Evolutionary conservation across 139 green algal species (phyloP).

Genomic region (Medakamo hakoo): DNA sequence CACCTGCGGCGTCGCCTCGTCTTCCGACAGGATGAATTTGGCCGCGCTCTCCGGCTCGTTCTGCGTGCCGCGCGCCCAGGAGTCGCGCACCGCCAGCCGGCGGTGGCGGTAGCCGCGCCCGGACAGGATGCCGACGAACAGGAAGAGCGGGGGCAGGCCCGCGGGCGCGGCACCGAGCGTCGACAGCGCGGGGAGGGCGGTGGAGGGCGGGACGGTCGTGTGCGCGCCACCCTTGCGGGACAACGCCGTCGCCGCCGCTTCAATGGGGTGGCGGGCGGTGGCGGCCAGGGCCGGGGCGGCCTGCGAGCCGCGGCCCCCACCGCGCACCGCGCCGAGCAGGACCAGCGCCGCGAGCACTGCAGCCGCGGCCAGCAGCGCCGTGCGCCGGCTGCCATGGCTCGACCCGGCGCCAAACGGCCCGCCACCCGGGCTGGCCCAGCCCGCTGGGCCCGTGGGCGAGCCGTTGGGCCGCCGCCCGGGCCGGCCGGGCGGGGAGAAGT

Average conservation of each 20-base stretch:
- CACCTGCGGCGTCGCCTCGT: conserved; percentile 27
- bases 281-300: background rate
- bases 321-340: too few relatives aligned
- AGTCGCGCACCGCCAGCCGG: conserved; percentile 24
- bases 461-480: too few relatives aligned
- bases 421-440: too few relatives aligned
- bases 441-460: too few relatives aligned
- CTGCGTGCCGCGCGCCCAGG: conserved; percentile 20
- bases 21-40: conserved; percentile 30
- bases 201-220: too few relatives aligned
- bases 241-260: background rate
- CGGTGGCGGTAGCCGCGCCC: conserved; percentile 22
- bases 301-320: too few relatives aligned
- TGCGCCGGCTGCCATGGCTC: too few relatives aligned
- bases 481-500: too few relatives aligned
- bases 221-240: too few relatives aligned
- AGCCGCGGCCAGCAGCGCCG: too few relatives aligned
- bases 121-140: conserved; percentile 32
- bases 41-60: conserved; percentile 8
- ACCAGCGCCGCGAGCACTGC: too few relatives aligned
- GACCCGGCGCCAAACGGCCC: too few relatives aligned
- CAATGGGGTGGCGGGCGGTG: background rate
- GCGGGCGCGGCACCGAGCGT: background rate
- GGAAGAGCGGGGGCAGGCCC: conserved; percentile 12
- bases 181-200: background rate